Evolutionary conservation across 768 basidiomycete genomes (phyloP).

Genomic region (Brasilioporus rufonigricans): DNA sequence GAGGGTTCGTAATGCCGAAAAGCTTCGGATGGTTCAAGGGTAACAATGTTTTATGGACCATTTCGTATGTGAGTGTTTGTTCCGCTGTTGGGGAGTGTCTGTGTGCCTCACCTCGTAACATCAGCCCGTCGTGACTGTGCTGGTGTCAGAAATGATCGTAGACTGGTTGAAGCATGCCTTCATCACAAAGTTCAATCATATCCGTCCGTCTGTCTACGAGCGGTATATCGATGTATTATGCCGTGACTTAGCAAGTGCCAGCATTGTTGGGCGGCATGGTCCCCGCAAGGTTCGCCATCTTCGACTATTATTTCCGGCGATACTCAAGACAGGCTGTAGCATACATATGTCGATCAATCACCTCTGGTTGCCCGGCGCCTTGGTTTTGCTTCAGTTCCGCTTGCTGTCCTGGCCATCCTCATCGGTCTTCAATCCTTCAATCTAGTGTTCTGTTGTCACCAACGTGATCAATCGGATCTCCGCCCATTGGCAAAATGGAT

Average conservation of each 20-base stretch:
- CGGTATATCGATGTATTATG: constrained; percentile 95
- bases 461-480: constrained; percentile 39
- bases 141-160: constrained; percentile 89
- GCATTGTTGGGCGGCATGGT: constrained; percentile 62
- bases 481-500: constrained; percentile 56
- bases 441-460: constrained; percentile 53
- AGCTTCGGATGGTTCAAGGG: constrained; percentile 84
- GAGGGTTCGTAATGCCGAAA: constrained; percentile 72
- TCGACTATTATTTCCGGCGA: not conserved
- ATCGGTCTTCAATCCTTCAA: constrained; percentile 71
- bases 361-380: constrained; percentile 91
- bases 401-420: constrained; percentile 79
- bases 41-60: constrained; percentile 80
- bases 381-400: constrained; percentile 89
- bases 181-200: constrained; percentile 99
- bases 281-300: constrained; percentile 58
- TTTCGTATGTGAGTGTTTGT: constrained; percentile 73
- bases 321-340: constrained; percentile 40
- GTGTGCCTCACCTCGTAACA: not conserved
- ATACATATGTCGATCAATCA: constrained; percentile 92
- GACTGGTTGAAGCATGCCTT: constrained; percentile 99
- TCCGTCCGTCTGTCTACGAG: constrained; percentile 92
- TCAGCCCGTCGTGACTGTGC: constrained; percentile 89
- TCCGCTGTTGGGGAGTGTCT: not conserved
- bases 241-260: constrained; percentile 83